A percentile compares a stretch with the other conserved stretches of the same genome.
phyloP scores from a whole-genome alignment of 306 rosid species.

The Fragaria iinumae region DNA sequence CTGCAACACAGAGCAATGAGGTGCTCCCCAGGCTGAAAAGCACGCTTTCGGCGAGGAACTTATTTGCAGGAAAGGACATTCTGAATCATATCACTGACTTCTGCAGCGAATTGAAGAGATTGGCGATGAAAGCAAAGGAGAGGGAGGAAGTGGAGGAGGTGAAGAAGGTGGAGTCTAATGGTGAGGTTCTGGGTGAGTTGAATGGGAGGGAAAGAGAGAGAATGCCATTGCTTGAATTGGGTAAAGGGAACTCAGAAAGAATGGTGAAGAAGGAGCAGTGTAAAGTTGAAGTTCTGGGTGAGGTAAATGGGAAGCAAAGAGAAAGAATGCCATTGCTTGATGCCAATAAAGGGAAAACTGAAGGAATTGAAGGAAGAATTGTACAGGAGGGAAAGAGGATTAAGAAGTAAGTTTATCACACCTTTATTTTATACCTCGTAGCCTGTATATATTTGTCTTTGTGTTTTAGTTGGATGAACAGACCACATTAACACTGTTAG shows the following conservation, averaged over 20 bases:
- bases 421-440: neutral
- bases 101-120: constrained; percentile 78
- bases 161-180: constrained; percentile 25
- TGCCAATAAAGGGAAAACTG: constrained; percentile 34
- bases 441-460: neutral
- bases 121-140: constrained; percentile 63
- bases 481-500: neutral
- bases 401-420: constrained; percentile 49
- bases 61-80: constrained; percentile 72
- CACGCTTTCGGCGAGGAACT: constrained; percentile 73
- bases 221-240: constrained; percentile 55
- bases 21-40: constrained; percentile 56
- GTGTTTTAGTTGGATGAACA: neutral
- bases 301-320: constrained; percentile 41
- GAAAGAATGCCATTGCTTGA: constrained; percentile 63
- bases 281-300: constrained; percentile 32
- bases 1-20: constrained; percentile 29
- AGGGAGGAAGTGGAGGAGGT: constrained; percentile 46
- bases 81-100: constrained; percentile 83
- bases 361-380: constrained; percentile 30
- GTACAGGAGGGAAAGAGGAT: constrained; percentile 46
- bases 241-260: constrained; percentile 37
- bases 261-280: constrained; percentile 27
- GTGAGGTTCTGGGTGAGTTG: constrained; percentile 39
- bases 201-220: constrained; percentile 51